These are phyloP conservation scores for Wallemia ichthyophaga DNA, from an alignment of 1,284 basidiomycete genomes.

Conservation along the genomic window DNA sequence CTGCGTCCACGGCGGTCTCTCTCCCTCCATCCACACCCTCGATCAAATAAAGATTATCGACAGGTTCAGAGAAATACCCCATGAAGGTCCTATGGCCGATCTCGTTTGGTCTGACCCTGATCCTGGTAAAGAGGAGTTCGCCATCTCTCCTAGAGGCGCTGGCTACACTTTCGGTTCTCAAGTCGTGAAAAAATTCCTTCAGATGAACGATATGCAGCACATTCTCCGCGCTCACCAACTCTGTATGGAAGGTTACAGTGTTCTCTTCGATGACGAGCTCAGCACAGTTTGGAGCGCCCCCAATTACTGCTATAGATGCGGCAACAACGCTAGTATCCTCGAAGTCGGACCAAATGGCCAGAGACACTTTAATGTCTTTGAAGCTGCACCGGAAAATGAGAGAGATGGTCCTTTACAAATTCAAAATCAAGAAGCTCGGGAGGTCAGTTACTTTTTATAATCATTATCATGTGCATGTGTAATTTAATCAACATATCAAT, in stretches of 20 bases:
- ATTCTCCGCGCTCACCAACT: constrained; percentile 94
- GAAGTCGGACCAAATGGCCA: constrained; percentile 71
- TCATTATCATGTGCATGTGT: neutral
- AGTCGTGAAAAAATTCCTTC: constrained; percentile 91
- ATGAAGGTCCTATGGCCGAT: constrained; percentile 99
- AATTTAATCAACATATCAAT: neutral
- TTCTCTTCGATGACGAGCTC: constrained; percentile 75
- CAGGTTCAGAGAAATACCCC: constrained; percentile 95
- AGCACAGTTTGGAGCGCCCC: constrained; percentile 97
- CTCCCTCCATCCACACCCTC: constrained; percentile 91
- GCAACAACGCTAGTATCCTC: constrained; percentile 83
- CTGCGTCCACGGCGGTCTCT: constrained; percentile 90
- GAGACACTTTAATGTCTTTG: constrained; percentile 93
- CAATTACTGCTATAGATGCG: constrained; percentile 85
- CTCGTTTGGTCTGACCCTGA: constrained; percentile 99
- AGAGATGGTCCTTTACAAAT: constrained; percentile 6
- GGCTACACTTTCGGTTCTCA: constrained; percentile 97
- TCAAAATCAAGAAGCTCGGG: constrained; percentile 1
- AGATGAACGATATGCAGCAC: constrained; percentile 82
- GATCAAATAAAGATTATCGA: constrained; percentile 99
- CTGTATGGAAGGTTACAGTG: constrained; percentile 95
- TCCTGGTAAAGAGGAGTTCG: constrained; percentile 95
- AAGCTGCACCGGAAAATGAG: constrained; percentile 95
- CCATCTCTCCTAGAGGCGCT: constrained; percentile 91
- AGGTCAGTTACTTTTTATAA: constrained; percentile 1